Conservation (phyloP, 1,139 yeast genomes). For the Yamadazyma jaroonii region DNA sequence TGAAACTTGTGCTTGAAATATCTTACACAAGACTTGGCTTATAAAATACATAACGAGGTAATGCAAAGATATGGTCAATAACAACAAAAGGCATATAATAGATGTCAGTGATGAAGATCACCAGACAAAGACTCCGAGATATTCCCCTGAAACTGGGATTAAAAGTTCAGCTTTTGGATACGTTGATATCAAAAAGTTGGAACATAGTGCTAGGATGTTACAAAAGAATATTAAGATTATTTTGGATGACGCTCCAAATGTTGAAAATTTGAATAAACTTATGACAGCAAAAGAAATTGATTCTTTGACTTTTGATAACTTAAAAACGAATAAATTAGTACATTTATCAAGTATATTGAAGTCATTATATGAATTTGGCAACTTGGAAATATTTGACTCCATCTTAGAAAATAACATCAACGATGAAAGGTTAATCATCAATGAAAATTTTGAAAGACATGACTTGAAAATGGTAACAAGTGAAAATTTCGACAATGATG, state of each 20-base stretch:
- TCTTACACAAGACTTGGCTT: too few species aligned
- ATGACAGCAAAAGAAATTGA: constrained; percentile 24
- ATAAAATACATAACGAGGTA: too few species aligned
- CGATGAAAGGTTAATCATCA: constrained; percentile 5
- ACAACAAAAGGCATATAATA: background rate
- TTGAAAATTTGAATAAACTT: constrained; percentile 36
- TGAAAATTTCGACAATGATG: background rate
- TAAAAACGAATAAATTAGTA: constrained; percentile 52
- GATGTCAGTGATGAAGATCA: constrained; percentile 3
- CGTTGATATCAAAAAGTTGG: constrained; percentile 40
- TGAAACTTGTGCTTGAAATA: too few species aligned
- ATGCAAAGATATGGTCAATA: too few species aligned
- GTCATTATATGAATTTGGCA: constrained; percentile 46
- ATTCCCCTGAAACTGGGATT: background rate
- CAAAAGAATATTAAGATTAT: constrained; percentile 54
- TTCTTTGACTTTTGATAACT: constrained; percentile 41
- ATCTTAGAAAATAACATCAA: constrained; percentile 26
- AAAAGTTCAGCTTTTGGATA: constrained; percentile 21
- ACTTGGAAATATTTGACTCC: constrained; percentile 48
- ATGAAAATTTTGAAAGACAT: constrained; percentile 9
- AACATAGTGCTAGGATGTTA: constrained; percentile 40
- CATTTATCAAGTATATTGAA: constrained; percentile 60
- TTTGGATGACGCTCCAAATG: constrained; percentile 52
- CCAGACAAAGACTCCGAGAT: background rate
- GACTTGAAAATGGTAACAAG: background rate